Conservation (phyloP, 768 basidiomycete genomes). For the Hygrocybe coccinea region DNA sequence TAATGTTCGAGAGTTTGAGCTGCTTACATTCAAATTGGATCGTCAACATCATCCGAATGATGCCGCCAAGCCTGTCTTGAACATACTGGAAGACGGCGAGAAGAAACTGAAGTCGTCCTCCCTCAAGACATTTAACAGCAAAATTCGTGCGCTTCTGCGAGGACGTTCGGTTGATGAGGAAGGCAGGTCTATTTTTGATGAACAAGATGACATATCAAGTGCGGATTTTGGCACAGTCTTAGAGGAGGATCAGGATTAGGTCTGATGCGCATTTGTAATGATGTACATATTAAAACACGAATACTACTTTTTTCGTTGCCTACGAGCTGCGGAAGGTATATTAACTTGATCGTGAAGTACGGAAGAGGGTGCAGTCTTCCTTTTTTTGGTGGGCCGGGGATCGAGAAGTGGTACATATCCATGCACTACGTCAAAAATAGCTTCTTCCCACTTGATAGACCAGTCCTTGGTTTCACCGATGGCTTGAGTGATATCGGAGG, state of each 20-base stretch:
- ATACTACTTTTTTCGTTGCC: background rate
- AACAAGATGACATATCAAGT: background rate
- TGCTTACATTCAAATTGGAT: background rate
- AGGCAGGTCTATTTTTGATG: background rate
- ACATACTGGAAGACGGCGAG: background rate
- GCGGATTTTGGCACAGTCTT: background rate
- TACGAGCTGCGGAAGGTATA: background rate
- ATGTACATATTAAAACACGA: background rate
- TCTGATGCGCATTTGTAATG: too few species aligned
- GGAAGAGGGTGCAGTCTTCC: background rate
- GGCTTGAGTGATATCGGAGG: background rate
- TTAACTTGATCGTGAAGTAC: background rate
- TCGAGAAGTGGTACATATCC: background rate
- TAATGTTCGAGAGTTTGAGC: background rate
- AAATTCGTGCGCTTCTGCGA: background rate
- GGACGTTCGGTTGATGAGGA: background rate
- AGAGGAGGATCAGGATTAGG: too few species aligned
- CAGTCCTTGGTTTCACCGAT: background rate
- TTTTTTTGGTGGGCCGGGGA: background rate
- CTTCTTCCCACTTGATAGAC: background rate
- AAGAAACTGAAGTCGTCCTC: conserved; percentile 1
- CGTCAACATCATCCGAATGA: background rate
- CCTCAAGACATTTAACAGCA: conserved; percentile 4
- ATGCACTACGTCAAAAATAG: background rate
- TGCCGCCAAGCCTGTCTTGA: background rate